phyloP scores from a whole-genome alignment of 2,329 filamentous ascomycete genomes.

The Monosporascus sp. region DNA sequence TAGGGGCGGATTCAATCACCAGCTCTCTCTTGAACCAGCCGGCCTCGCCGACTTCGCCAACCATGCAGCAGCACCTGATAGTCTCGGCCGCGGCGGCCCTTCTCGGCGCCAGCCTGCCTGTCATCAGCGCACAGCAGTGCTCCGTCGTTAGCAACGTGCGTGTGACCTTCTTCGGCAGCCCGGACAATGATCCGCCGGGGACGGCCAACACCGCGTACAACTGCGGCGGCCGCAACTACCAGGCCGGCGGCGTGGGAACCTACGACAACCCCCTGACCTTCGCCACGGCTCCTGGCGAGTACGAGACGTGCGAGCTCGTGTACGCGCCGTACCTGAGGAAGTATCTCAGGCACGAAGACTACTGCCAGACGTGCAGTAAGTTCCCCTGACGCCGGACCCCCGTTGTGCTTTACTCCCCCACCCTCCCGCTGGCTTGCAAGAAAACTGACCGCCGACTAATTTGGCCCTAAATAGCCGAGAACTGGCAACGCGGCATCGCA shows the following conservation, averaged over 20 bases:
- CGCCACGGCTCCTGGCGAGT: constrained; percentile 34
- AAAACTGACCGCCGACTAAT: too few species aligned
- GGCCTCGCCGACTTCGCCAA: neutral
- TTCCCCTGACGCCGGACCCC: neutral
- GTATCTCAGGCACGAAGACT: constrained; percentile 31
- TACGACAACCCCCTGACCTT: constrained; percentile 38
- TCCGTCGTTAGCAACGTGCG: constrained; percentile 19
- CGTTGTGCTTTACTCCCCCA: neutral
- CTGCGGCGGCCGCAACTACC: constrained; percentile 28
- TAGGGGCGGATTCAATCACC: too few species aligned
- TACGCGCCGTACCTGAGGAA: constrained; percentile 40
- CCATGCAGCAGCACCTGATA: neutral
- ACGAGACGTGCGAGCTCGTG: constrained; percentile 37
- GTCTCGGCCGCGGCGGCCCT: neutral
- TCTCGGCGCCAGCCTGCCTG: neutral
- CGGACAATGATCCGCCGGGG: constrained; percentile 34
- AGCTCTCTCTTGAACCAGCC: too few species aligned
- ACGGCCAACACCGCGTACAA: constrained; percentile 28
- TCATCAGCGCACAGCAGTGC: constrained; percentile 8
- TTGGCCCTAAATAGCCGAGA: constrained; percentile 1
- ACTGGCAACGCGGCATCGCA: constrained; percentile 19
- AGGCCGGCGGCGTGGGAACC: constrained; percentile 37
- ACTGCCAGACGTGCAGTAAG: constrained; percentile 18
- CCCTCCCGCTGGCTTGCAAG: neutral
- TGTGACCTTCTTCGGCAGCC: constrained; percentile 36